These are phyloP conservation scores for Tubosaeta brunneosetosa DNA, from an alignment of 768 basidiomycete genomes.

Conservation along the genomic window DNA sequence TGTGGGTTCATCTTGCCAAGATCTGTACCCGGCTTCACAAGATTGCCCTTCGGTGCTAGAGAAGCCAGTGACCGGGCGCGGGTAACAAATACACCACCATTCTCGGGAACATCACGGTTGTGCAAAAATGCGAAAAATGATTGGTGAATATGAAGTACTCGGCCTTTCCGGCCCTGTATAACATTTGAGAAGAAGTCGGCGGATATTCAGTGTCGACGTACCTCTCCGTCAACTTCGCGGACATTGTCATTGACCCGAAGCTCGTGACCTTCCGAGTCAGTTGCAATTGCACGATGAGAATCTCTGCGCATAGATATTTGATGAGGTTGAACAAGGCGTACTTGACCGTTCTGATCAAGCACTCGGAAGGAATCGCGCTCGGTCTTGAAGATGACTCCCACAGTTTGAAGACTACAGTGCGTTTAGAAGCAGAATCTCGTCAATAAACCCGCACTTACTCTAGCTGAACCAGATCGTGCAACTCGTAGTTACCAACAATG, in stretches of 20 bases:
- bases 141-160: conserved; percentile 90
- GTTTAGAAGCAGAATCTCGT: conserved; percentile 9
- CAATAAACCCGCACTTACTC: conserved; percentile 57
- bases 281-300: conserved; percentile 77
- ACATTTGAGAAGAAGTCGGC: background rate
- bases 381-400: conserved; percentile 96
- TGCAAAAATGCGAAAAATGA: conserved; percentile 92
- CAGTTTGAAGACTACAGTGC: conserved; percentile 70
- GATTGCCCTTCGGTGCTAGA: conserved; percentile 78
- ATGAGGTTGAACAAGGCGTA: conserved; percentile 85
- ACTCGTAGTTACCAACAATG: conserved; percentile 86
- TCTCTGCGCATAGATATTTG: conserved; percentile 92
- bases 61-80: conserved; percentile 79
- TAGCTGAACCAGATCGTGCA: conserved; percentile 94
- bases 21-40: conserved; percentile 64
- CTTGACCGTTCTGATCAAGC: conserved; percentile 89
- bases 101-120: conserved; percentile 85
- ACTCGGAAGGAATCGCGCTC: conserved; percentile 96
- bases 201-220: conserved; percentile 31
- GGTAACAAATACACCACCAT: conserved; percentile 93
- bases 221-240: conserved; percentile 88
- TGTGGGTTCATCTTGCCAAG: conserved; percentile 92
- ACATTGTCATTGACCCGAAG: conserved; percentile 85
- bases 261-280: conserved; percentile 85
- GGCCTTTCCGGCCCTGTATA: conserved; percentile 73